Evolutionary conservation across 2,329 filamentous ascomycete species (phyloP), one percentile per base, ranked within the genome.

Genomic region (Xylaria arbuscula): DNA sequence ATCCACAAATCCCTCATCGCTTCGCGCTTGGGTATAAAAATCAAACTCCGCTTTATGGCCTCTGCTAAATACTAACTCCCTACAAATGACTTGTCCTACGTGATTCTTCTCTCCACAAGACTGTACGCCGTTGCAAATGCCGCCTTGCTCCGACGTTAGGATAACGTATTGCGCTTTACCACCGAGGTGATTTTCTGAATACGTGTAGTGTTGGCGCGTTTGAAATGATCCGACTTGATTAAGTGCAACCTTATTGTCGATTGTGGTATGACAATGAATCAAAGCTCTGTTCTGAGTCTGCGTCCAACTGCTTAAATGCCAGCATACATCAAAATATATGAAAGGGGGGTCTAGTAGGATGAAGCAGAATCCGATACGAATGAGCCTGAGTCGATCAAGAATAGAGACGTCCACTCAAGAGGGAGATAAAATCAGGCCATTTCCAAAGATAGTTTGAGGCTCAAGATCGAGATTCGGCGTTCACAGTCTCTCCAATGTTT

Each of bases 21-120:
- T 45, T 17, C 66, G 63, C 53, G 47, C 45, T 22, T 48, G 62
- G 66, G 59, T 63, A 66, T 66, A 64, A 65, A 65, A 55, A 63
- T 63, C 62, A 62, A 55, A 56, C 56, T 56, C 62, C 58, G 32
- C 42, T 56, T 22, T 55, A 53, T 19, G 6, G 36, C 1, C 36
- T 42, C 59, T 36, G n/a, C 5, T 51, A 34, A 61, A 56, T 58
- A 61, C 54, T 47, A 54, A 60, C 57, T 32, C 48, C 54, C 28
- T 38, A 54, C 55, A 55, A 34, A 62, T 54, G 38, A 59, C 32
- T 55, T 13, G n/a, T 56, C 48, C 47, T 54, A 11, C 32, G 11
- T 28, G n/a, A 65, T 58, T 57, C 50, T 58, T 62, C 19, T 32
- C 22, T 48, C 68, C 58, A 5, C 60, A 63, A 65, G 10, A 42